A percentile compares a stretch with the other conserved stretches of the same genome.
These are phyloP conservation scores for Helenozyma rhizophorensis DNA, from an alignment of 805 yeast species.

Conservation along the genomic window DNA sequence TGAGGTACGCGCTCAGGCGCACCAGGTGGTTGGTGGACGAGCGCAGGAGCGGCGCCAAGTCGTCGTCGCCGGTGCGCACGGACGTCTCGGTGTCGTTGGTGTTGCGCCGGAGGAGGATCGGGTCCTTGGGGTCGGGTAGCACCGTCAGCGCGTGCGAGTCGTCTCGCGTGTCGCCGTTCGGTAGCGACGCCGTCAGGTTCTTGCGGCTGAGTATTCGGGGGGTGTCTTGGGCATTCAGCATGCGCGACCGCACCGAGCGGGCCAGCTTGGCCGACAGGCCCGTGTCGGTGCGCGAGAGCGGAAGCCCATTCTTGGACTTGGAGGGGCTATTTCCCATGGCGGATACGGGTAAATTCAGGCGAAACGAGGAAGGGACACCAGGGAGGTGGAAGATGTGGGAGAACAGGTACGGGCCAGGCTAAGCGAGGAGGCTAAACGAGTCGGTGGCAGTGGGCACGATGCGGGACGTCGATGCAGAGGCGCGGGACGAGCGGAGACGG, in stretches of 20 bases:
- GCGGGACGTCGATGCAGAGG: too few relatives aligned
- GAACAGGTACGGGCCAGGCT: too few relatives aligned
- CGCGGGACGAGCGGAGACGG: not conserved
- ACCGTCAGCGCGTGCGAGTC: constrained; percentile 40
- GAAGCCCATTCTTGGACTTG: constrained; percentile 35
- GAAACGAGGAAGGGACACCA: too few relatives aligned
- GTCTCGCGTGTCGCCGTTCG: constrained; percentile 8
- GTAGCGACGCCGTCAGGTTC: constrained; percentile 22
- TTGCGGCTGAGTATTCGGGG: constrained; percentile 30
- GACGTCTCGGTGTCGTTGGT: constrained; percentile 30
- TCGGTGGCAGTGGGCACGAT: too few relatives aligned
- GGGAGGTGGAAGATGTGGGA: not conserved
- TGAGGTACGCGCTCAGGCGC: constrained; percentile 11
- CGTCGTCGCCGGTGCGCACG: constrained; percentile 13
- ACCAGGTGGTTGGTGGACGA: constrained; percentile 15
- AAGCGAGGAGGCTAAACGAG: too few relatives aligned
- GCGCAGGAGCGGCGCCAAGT: constrained; percentile 17
- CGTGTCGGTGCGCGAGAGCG: constrained; percentile 56
- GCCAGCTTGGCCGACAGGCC: constrained; percentile 45
- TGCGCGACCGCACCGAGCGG: constrained; percentile 42
- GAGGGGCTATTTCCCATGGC: constrained; percentile 53
- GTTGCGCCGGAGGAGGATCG: constrained; percentile 58
- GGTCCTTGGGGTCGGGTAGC: constrained; percentile 66
- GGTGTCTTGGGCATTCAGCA: constrained; percentile 23
- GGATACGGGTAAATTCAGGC: too few relatives aligned